Evolutionary conservation across 2,329 filamentous ascomycete species (phyloP), one percentile per base, ranked within the genome.

Genomic region (Cercospora citrullina): DNA sequence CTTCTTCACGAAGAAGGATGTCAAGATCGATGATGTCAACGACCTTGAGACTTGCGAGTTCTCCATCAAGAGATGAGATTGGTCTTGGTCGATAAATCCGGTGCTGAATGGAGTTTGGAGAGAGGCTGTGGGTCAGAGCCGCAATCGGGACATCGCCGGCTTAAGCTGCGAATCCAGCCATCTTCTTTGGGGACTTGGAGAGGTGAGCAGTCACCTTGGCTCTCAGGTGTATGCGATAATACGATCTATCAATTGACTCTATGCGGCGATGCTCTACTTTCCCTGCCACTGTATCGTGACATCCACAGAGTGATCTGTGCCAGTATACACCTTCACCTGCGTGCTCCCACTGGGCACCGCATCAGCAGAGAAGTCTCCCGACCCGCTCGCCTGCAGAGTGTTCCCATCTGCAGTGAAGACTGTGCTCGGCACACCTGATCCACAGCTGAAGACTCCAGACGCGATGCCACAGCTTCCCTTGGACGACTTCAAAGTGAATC

Each of bases 391-490:
- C 0, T 79, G 77, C 48, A 85, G 63, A 8, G 75, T 75, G 2
- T 75, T 77, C 4, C 78, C 75, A 4, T 74, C 71, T 53, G 71
- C 76, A 2, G 77, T 79, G 69, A 85, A 85, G 0, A 79, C 77
- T 0, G 81, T 82, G 4, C 75, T 75, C 8, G 76, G 79, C 5
- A 85, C 81, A n/a, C 80, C 77, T 2, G 81, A 80, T 4, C 81
- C 86, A 75, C 89, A 91, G 14, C 80, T 83, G 51, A 91, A 82
- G 5, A 79, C 79, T n/a, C 83, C 84, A 3, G 80, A 78, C 4
- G 84, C 80, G 57, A 91, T 81, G 1, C 83, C 85, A 71, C 89
- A 91, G 14, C 76, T 78, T 6, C 87, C 87, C 74, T 88, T 89
- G 58, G 84, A 86, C 12, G 86, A 87, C 59, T 79, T 81, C 12